These are phyloP conservation scores for Arthrobotrys megalospora DNA, from an alignment of 2,329 filamentous ascomycete species.

Conservation along the genomic window DNA sequence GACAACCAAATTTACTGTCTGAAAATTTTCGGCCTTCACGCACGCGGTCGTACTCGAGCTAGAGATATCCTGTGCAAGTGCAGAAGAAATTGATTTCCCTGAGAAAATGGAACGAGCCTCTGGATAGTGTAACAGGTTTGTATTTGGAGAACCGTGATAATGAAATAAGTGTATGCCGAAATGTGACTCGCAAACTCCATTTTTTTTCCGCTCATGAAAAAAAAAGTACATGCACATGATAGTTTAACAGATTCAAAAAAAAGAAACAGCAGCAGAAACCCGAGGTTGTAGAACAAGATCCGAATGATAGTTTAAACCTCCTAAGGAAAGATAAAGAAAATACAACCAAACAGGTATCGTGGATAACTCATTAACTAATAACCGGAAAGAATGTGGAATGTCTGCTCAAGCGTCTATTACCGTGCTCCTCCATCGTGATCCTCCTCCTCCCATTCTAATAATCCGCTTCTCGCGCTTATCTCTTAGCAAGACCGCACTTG, in stretches of 20 bases:
- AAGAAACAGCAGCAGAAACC: conserved; percentile 31
- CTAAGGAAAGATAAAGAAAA: conserved; percentile 34
- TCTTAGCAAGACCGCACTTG: conserved; percentile 69
- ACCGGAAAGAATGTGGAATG: conserved; percentile 43
- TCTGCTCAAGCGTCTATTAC: conserved; percentile 37
- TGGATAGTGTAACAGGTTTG: conserved; percentile 51
- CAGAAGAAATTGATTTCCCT: conserved; percentile 5
- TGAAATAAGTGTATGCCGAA: conserved; percentile 53
- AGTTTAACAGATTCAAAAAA: conserved; percentile 42
- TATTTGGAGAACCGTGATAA: conserved; percentile 32
- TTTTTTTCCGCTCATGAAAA: conserved; percentile 59
- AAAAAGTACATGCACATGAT: conserved; percentile 52
- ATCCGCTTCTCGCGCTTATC: conserved; percentile 56
- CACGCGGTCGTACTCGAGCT: neutral
- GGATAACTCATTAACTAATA: conserved; percentile 50
- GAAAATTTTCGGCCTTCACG: conserved; percentile 3
- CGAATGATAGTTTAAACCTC: conserved; percentile 50
- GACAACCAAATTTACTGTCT: neutral
- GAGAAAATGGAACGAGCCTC: conserved; percentile 4
- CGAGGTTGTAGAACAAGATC: conserved; percentile 28
- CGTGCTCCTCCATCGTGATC: conserved; percentile 4
- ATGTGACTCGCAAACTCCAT: conserved; percentile 60
- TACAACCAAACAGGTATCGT: conserved; percentile 58
- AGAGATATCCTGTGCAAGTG: neutral
- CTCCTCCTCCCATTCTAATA: conserved; percentile 10